Evolutionary conservation across 148 eudicot genomes (phyloP).

Genomic region (Amaranthus hypochondriacus): DNA sequence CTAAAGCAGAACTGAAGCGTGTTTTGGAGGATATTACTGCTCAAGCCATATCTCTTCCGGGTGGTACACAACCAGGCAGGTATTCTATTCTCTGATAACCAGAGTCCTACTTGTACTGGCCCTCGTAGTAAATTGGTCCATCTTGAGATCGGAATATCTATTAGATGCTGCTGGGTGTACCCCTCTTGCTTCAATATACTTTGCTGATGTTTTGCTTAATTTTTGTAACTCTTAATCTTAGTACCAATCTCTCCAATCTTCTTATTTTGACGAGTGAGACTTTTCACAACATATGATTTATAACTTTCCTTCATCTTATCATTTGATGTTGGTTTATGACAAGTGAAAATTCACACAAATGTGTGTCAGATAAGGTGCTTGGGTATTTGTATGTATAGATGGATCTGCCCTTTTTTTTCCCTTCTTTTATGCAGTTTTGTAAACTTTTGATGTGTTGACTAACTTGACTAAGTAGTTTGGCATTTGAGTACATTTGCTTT

Average conservation of each 20-base stretch:
- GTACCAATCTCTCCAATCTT: conserved; percentile 1
- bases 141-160: conserved; percentile 15
- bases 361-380: background rate
- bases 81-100: conserved; percentile 52
- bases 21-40: conserved; percentile 72
- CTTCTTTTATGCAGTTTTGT: conserved; percentile 3
- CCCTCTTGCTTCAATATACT: conserved; percentile 5
- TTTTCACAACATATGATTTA: background rate
- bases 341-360: background rate
- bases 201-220: background rate
- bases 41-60: conserved; percentile 70
- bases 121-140: conserved; percentile 6
- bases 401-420: conserved; percentile 1
- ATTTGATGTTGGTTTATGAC: conserved; percentile 4
- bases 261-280: background rate
- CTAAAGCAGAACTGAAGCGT: conserved; percentile 65
- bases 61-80: conserved; percentile 70
- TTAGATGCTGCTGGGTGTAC: conserved; percentile 17
- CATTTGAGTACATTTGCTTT: conserved; percentile 1
- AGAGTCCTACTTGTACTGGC: conserved; percentile 12
- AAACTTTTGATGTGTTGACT: conserved; percentile 1
- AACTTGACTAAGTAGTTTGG: background rate
- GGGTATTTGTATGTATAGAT: conserved; percentile 13
- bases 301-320: background rate
- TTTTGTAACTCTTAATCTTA: conserved; percentile 3